phyloP scores from a whole-genome alignment of 164 flowering plant genomes.

The Litsea cubeba region DNA sequence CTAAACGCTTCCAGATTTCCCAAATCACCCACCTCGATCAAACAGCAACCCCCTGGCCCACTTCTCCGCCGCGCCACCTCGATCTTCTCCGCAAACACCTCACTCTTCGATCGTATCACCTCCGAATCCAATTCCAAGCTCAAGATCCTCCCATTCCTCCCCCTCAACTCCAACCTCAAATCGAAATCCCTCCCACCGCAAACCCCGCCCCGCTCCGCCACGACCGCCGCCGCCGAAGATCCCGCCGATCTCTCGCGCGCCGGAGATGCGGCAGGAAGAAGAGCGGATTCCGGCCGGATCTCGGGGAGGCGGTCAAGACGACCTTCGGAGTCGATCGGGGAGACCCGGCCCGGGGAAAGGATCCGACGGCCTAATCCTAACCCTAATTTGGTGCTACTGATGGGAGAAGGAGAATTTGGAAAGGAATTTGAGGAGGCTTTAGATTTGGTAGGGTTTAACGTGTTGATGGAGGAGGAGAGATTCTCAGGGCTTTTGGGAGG shows the following conservation, averaged over 20 bases:
- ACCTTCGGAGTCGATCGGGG: conserved; percentile 66
- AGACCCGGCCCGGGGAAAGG: conserved; percentile 87
- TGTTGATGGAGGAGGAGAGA: conserved; percentile 9
- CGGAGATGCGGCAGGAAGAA: not conserved
- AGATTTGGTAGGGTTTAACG: not conserved
- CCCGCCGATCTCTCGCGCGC: no score
- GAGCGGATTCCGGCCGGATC: not conserved
- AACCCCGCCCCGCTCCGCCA: not conserved
- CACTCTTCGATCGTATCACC: conserved; percentile 51
- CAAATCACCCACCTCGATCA: conserved; percentile 81
- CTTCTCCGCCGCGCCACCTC: conserved; percentile 23
- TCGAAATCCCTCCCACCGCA: conserved; percentile 31
- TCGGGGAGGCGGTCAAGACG: conserved; percentile 16
- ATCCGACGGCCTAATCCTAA: conserved; percentile 54
- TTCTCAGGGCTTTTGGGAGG: conserved; percentile 63
- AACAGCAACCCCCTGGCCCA: conserved; percentile 30
- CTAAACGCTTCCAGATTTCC: conserved; percentile 58
- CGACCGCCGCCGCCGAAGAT: not conserved
- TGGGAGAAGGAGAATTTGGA: conserved; percentile 34
- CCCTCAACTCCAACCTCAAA: conserved; percentile 73
- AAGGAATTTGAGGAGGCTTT: conserved; percentile 17
- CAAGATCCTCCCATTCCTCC: conserved; percentile 56
- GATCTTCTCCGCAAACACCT: conserved; percentile 57
- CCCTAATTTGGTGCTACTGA: conserved; percentile 22
- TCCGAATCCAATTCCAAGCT: conserved; percentile 70